Evolutionary conservation across 179 eudicot genomes (phyloP).

Genomic region (Spergularia azorica): DNA sequence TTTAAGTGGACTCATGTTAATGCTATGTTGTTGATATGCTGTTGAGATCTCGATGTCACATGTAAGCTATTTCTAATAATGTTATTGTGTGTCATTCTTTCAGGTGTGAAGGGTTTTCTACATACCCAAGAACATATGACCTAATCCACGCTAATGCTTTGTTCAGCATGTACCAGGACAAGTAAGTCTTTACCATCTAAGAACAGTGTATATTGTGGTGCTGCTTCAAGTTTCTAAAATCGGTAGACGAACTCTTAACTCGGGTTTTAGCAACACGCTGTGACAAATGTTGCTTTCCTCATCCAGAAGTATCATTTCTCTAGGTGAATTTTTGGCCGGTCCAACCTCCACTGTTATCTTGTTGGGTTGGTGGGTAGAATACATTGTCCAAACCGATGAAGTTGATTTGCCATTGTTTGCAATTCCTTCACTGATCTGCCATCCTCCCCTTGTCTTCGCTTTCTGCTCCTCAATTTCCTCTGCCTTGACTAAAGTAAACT

Average conservation of each 20-base stretch:
- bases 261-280: no score
- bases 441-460: neutral
- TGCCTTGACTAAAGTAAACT: neutral
- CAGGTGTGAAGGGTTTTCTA: slow-evolving; percentile 67
- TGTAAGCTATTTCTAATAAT: neutral
- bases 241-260: no score
- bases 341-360: no score
- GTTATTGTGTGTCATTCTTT: neutral
- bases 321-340: no score
- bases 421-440: no score
- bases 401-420: no score
- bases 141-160: slow-evolving; percentile 48
- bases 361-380: no score
- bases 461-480: neutral
- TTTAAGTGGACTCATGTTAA: no score
- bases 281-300: no score
- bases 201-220: neutral
- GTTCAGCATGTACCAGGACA: slow-evolving; percentile 53
- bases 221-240: no score
- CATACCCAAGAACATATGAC: slow-evolving; percentile 61
- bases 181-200: slow-evolving; percentile 34
- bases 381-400: no score
- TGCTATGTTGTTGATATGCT: neutral
- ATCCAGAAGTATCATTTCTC: no score
- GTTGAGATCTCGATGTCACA: neutral